A percentile compares a stretch with the other conserved stretches of the same genome.
Conservation (phyloP, 768 basidiomycete genomes). For the Pisolithus orientalis region DNA sequence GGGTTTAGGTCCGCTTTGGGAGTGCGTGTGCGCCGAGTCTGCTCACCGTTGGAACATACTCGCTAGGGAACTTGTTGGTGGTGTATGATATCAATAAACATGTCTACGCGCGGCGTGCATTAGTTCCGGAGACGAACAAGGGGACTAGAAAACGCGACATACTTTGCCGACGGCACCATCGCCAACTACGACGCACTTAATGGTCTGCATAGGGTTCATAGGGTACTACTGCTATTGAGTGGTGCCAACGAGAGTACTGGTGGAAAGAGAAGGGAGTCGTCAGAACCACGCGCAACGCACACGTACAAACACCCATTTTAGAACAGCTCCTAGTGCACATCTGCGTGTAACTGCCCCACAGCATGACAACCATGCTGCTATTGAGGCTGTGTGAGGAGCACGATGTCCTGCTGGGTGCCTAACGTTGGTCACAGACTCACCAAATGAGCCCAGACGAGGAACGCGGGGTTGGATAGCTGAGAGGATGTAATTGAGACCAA, state of each 20-base stretch:
- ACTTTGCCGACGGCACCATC: conserved; percentile 99
- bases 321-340: conserved; percentile 8
- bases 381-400: conserved; percentile 19
- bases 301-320: conserved; percentile 21
- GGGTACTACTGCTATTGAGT: conserved; percentile 8
- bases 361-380: conserved; percentile 27
- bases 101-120: conserved; percentile 46
- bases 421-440: conserved; percentile 16
- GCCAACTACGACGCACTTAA: conserved; percentile 96
- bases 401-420: conserved; percentile 5
- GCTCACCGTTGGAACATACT: conserved; percentile 97
- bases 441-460: conserved; percentile 9
- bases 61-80: conserved; percentile 96
- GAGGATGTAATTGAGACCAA: conserved; percentile 16
- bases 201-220: conserved; percentile 73
- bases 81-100: conserved; percentile 97
- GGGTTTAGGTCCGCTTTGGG: conserved; percentile 13
- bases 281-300: conserved; percentile 9
- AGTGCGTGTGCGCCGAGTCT: not conserved
- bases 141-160: conserved; percentile 24
- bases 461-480: conserved; percentile 19
- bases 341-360: conserved; percentile 9
- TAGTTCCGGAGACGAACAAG: not conserved
- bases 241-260: conserved; percentile 11
- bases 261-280: not conserved